These are phyloP conservation scores for Coriaria nepalensis DNA, from an alignment of 306 rosid species.

Conservation along the genomic window DNA sequence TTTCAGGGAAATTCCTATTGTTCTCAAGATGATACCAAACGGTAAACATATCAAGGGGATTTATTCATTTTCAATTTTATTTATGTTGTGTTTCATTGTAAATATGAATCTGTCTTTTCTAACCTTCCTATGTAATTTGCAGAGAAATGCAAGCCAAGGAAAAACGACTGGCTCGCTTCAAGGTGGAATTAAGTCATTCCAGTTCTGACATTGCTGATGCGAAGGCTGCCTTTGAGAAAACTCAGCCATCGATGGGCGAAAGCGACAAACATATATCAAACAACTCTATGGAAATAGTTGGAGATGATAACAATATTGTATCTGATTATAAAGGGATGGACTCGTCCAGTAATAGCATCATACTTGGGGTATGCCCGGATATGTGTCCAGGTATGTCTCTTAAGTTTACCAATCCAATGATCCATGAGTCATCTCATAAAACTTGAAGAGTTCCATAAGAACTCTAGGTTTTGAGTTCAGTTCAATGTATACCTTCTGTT, in stretches of 20 bases:
- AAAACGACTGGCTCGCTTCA: constrained; percentile 88
- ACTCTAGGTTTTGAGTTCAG: constrained; percentile 3
- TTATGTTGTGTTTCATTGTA: constrained; percentile 6
- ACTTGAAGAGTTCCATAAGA: constrained; percentile 12
- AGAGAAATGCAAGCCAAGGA: constrained; percentile 89
- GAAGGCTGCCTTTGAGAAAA: constrained; percentile 26
- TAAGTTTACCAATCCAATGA: constrained; percentile 6
- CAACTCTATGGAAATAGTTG: constrained; percentile 29
- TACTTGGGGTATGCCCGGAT: constrained; percentile 72
- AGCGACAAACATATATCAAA: constrained; percentile 27
- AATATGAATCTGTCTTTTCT: constrained; percentile 9
- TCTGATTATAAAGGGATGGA: constrained; percentile 44
- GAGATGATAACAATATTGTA: constrained; percentile 22
- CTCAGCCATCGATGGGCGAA: constrained; percentile 25
- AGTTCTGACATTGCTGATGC: constrained; percentile 30
- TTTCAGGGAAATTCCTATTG: constrained; percentile 30
- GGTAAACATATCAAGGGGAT: constrained; percentile 34
- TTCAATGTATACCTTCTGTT: constrained; percentile 10
- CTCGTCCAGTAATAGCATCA: constrained; percentile 30
- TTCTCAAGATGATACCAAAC: constrained; percentile 46
- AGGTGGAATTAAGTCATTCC: constrained; percentile 46
- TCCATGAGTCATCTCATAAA: constrained; percentile 9
- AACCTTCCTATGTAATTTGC: constrained; percentile 14
- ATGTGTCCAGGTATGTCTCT: constrained; percentile 88
- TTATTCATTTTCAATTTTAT: constrained; percentile 11